Evolutionary conservation across 2,329 filamentous ascomycete genomes (phyloP), one percentile per base, ranked within the genome.

Genomic region (Pseudogymnoascus sp.): DNA sequence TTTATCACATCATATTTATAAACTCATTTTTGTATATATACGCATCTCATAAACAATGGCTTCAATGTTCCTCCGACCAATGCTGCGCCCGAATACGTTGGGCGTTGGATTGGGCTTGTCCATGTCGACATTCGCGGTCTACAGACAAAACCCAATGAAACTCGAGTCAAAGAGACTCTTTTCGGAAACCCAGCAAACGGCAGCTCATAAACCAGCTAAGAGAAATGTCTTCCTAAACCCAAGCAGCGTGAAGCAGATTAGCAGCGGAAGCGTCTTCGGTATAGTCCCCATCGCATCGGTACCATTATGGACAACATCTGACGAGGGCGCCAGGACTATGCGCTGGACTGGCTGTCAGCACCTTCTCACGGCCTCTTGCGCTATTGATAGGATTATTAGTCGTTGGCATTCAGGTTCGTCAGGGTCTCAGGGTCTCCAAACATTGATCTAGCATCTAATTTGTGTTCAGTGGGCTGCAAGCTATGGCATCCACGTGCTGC

Each of bases 281-380:
- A 67, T 66, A 19, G 10, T 45, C 35, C 6, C 63, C 59, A 35
- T 45, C 16, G n/a, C 35, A 29, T 35, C 10, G 21, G 16, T 19
- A 59, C 61, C 43, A 63, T 45, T 11, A 39, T 39, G 55, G 21
- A 61, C 26, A 16, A 2, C 7, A 61, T 29, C 21, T 59, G 43
- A 60, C 60, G 5, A 23, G 12, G 23, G 26, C 29, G 21, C 21
- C n/a, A 62, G 86, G 87, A 16, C 83, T 89, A 62, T 68, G 81
- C n/a, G 75, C 81, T 2, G 88, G 88, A 1, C 69, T 92, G 33
- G 75, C 87, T 0, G 80, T 92, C 26, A 85, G 85, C 63, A 77
- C 88, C 14, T 91, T 92, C 72, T 91, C 87, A 7, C 84, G 84
- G 70, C 84, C 87, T 1, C 76, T 92, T 58, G 86, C 88, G 1